Conservation (phyloP, 257 asterid species). For the Solanum sejunctum region DNA sequence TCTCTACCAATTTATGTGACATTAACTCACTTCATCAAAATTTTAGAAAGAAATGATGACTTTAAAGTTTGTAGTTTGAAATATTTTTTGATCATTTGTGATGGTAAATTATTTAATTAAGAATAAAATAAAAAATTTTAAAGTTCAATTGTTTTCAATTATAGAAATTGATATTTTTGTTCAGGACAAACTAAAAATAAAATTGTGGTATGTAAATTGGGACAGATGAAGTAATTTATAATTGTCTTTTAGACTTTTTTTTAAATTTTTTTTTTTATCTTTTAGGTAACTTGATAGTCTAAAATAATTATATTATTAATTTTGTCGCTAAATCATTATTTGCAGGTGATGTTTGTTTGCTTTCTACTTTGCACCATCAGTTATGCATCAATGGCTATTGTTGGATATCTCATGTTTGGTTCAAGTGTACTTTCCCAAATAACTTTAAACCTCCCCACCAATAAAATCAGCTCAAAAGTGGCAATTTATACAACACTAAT, state of each 20-base stretch:
- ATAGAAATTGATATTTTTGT: neutral
- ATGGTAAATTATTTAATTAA: neutral
- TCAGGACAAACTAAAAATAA: neutral
- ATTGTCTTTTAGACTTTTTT: no score
- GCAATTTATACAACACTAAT: constrained; percentile 78
- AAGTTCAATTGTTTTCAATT: neutral
- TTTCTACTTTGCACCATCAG: constrained; percentile 49
- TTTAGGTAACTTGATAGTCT: no score
- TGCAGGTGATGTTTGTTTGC: constrained; percentile 68
- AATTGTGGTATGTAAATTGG: neutral
- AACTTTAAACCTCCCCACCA: constrained; percentile 56
- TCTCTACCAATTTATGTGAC: neutral
- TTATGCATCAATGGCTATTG: constrained; percentile 64
- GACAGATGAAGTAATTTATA: no score
- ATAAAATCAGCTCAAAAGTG: constrained; percentile 43
- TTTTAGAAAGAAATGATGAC: neutral
- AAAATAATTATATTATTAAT: no score
- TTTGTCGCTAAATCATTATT: neutral
- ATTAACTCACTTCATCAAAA: neutral
- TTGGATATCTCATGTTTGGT: constrained; percentile 83
- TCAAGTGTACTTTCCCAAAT: constrained; percentile 48
- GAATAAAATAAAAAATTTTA: no score
- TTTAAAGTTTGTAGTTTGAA: neutral
- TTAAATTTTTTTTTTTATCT: no score
- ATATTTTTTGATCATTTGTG: neutral